Evolutionary conservation across 495 filamentous ascomycete species (phyloP), one percentile per base, ranked within the genome.

Genomic region (Staphylotrichum tortipilum): DNA sequence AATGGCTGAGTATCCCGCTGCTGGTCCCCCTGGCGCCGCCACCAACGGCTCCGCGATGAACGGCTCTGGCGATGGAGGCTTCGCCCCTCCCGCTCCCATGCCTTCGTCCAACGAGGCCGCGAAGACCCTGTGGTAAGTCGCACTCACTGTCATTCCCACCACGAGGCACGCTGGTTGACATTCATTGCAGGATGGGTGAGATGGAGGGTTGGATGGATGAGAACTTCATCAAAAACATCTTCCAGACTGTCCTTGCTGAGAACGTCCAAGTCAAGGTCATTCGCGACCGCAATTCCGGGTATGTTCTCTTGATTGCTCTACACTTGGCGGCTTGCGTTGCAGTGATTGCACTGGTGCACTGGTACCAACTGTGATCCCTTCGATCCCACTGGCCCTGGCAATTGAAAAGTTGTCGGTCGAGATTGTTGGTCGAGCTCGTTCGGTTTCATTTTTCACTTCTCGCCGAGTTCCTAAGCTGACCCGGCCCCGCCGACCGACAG

Each of bases 191-290:
- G 92, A 99, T 99, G 92, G 92, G 92, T 50, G 92, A 99, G 65
- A 84, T 99, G 60, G 92, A 97, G 68, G 88, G 88, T 3, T 99
- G 92, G 92, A 97, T 99, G 68, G 92, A 99, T 65, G 92, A 99
- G 71, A 94, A 86, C 65, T 99, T 97, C 70, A 86, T 99, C 57
- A 89, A 94, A 65, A 90, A 83, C 55, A 78, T 97, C 18, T 97
- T 88, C 83, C 86, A 82, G 67, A 83, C 84, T 59, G 65, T 72
- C 21, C 82, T 95, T 75, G 88, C 82, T 48, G 91, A 97, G 73
- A 78, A 78, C 54, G 92, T 99, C 59, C 96, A 96, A 60, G 92
- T 99, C 39, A 99, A 99, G 79, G 95, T 99, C 81, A 99, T 99
- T 61, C 89, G 92, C 52, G 92, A 99, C 74, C 95, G 95, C 69